These are phyloP conservation scores for Aspergillus thermomutatus DNA, from an alignment of 2,329 filamentous ascomycete genomes.

Conservation along the genomic window DNA sequence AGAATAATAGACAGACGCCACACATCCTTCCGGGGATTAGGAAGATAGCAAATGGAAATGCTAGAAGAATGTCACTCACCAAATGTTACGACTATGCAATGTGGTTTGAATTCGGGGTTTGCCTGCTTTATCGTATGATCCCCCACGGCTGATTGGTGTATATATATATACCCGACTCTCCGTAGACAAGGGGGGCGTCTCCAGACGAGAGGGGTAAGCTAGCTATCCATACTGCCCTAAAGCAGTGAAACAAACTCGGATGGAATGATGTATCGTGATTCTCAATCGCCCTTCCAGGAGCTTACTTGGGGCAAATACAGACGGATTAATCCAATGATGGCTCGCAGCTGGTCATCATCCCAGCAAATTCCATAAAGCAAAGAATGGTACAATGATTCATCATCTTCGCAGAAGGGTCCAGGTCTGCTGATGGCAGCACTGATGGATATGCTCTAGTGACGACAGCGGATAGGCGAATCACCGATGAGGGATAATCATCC, in stretches of 20 bases:
- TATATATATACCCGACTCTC: not conserved
- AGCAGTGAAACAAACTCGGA: slow-evolving; percentile 8
- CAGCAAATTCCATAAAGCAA: not conserved
- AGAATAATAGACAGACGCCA: not conserved
- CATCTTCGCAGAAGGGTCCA: not conserved
- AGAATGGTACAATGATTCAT: slow-evolving; percentile 5
- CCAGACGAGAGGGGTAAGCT: slow-evolving; percentile 12
- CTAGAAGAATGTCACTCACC: not conserved
- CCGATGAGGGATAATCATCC: not conserved
- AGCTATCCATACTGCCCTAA: not conserved
- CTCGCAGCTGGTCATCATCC: not conserved
- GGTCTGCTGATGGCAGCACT: not conserved
- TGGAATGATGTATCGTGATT: slow-evolving; percentile 6
- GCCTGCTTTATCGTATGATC: not conserved
- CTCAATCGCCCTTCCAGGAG: not conserved
- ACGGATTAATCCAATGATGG: slow-evolving; percentile 8
- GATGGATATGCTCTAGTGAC: not conserved
- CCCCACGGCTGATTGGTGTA: not conserved
- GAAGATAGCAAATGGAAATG: not conserved
- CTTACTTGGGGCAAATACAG: slow-evolving; percentile 1
- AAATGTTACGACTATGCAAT: not conserved
- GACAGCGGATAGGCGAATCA: not conserved
- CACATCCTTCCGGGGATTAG: not conserved
- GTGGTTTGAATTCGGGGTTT: too few species aligned
- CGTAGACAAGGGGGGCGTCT: not conserved